These are phyloP conservation scores for Giardia muris DNA, from an alignment of 208 protist genomes.

Conservation along the genomic window DNA sequence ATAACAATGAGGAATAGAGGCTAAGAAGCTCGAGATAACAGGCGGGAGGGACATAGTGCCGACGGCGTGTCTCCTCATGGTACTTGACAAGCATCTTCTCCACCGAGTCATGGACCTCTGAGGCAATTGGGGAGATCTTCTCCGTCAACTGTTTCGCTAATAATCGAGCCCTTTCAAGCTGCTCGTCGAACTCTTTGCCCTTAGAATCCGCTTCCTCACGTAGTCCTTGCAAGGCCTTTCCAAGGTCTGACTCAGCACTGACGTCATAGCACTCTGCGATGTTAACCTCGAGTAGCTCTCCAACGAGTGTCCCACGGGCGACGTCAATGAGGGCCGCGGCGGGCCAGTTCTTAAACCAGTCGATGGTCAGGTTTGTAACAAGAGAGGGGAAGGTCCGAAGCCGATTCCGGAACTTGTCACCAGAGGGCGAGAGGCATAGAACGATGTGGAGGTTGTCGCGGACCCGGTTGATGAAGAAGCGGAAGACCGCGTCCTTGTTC, in stretches of 20 bases:
- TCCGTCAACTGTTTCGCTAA: slow-evolving; percentile 10
- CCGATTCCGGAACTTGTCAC: slow-evolving; percentile 71
- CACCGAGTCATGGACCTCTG: slow-evolving; percentile 58
- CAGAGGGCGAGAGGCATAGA: slow-evolving; percentile 85
- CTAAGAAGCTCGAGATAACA: slow-evolving; percentile 90
- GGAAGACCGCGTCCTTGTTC: slow-evolving; percentile 78
- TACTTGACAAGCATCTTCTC: slow-evolving; percentile 65
- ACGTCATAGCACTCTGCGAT: background rate
- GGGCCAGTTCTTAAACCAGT: slow-evolving; percentile 97
- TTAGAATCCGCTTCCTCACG: background rate
- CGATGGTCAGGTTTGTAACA: slow-evolving; percentile 88
- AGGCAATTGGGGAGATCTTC: background rate
- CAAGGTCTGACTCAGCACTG: background rate
- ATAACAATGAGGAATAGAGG: slow-evolving; percentile 61
- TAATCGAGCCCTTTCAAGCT: background rate
- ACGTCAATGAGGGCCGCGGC: slow-evolving; percentile 79
- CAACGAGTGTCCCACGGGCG: slow-evolving; percentile 38
- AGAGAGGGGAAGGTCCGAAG: slow-evolving; percentile 89
- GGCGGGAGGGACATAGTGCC: slow-evolving; percentile 94
- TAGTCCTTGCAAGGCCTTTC: background rate
- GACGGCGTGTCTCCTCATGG: slow-evolving; percentile 65
- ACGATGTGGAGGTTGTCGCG: slow-evolving; percentile 90
- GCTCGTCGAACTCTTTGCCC: background rate
- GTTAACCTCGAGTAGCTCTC: background rate
- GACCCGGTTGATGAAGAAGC: slow-evolving; percentile 80